Conservation (phyloP, 306 rosid genomes). For the Pyrus bretschneideri region DNA sequence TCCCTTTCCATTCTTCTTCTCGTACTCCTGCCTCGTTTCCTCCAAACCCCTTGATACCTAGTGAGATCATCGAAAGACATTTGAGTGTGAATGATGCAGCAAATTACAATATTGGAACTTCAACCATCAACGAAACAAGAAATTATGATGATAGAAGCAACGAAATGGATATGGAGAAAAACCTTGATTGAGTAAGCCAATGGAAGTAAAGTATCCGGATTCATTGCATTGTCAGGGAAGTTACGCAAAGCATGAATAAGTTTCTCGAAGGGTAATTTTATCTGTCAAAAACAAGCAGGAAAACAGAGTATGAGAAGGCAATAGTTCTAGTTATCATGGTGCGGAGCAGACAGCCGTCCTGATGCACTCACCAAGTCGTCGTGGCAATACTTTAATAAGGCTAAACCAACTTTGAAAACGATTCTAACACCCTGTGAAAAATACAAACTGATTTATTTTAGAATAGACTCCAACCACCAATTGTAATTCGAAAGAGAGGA, state of each 20-base stretch:
- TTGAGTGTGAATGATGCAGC: neutral
- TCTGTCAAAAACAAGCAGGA: conserved; percentile 31
- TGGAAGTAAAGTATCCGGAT: conserved; percentile 79
- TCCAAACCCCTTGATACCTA: conserved; percentile 77
- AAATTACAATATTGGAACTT: neutral
- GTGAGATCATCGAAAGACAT: conserved; percentile 1
- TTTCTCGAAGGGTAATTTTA: conserved; percentile 92
- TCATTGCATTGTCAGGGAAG: conserved; percentile 88
- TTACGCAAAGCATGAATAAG: conserved; percentile 88
- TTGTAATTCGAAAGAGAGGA: conserved; percentile 6
- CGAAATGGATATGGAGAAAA: neutral
- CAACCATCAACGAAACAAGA: neutral
- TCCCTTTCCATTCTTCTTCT: conserved; percentile 51
- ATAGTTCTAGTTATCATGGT: neutral
- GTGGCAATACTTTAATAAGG: conserved; percentile 84
- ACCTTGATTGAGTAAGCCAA: conserved; percentile 94
- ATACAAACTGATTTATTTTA: neutral
- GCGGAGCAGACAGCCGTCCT: conserved; percentile 9
- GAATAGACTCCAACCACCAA: conserved; percentile 5
- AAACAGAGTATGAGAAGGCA: conserved; percentile 7
- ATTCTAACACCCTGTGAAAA: conserved; percentile 77
- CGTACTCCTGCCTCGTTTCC: conserved; percentile 60
- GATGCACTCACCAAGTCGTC: conserved; percentile 83
- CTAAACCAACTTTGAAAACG: conserved; percentile 90
- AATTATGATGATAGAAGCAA: neutral